phyloP scores from a whole-genome alignment of 2,329 filamentous ascomycete species.

The Didymella exigua region DNA sequence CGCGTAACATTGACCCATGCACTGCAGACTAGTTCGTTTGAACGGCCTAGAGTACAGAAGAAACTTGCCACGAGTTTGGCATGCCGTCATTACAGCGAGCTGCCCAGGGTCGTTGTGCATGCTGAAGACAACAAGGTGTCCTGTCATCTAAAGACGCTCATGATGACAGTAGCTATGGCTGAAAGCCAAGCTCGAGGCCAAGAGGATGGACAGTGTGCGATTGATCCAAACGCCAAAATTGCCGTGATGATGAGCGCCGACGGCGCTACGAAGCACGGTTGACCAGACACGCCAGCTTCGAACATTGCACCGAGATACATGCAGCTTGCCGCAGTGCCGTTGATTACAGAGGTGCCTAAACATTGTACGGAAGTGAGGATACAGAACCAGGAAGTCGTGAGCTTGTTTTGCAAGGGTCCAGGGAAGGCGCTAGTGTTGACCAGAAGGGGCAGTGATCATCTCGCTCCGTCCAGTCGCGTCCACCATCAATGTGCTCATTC shows the following conservation, averaged over 20 bases:
- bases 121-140: slow-evolving; percentile 7
- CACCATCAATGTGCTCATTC: slow-evolving; percentile 30
- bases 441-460: background rate
- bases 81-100: background rate
- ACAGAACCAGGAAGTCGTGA: background rate
- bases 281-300: background rate
- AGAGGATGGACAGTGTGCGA: background rate
- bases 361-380: background rate
- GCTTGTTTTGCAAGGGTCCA: background rate
- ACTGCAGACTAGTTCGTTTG: background rate
- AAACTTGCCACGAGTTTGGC: background rate
- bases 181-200: background rate
- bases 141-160: background rate
- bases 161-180: background rate
- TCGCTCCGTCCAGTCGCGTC: background rate
- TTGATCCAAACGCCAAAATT: background rate
- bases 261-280: background rate
- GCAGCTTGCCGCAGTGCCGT: background rate
- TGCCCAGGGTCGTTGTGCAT: background rate
- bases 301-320: background rate
- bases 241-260: background rate
- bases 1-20: background rate
- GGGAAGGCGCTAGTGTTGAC: background rate
- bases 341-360: background rate
- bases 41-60: background rate